Evolutionary conservation across 2,329 filamentous ascomycete genomes (phyloP).

Genomic region (Orbilia javanica): DNA sequence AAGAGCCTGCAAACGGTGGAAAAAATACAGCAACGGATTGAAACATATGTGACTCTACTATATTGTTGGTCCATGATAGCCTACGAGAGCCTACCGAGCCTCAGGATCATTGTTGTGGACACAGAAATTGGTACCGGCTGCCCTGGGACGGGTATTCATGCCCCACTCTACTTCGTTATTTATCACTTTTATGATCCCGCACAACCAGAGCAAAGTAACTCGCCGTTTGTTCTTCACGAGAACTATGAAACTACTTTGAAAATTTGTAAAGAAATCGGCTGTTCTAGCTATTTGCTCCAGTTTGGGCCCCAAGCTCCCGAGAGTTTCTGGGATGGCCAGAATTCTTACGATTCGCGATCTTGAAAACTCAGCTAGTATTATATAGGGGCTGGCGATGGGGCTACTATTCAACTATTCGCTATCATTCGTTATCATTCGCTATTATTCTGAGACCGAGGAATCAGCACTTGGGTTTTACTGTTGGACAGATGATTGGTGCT

Average conservation of each 20-base stretch:
- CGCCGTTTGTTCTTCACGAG: neutral
- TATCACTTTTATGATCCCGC: neutral
- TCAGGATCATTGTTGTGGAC: constrained; percentile 21
- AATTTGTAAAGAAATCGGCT: constrained; percentile 2
- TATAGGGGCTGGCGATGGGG: neutral
- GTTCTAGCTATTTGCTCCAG: neutral
- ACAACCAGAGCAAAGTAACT: neutral
- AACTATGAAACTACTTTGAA: neutral
- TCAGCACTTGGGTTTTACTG: neutral
- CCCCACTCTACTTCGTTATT: neutral
- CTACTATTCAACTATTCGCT: neutral
- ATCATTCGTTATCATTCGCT: neutral
- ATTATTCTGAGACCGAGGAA: neutral
- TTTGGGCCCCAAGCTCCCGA: neutral
- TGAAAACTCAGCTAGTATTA: neutral
- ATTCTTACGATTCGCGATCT: neutral
- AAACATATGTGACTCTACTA: neutral
- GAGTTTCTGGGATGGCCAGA: neutral
- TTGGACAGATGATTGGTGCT: neutral
- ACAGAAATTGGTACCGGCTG: neutral
- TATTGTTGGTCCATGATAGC: neutral
- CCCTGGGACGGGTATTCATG: neutral
- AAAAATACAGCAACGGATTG: neutral
- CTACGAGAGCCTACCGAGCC: neutral
- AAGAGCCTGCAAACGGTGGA: neutral